phyloP scores from a whole-genome alignment of 495 filamentous ascomycete genomes.

The Letharia columbiana region DNA sequence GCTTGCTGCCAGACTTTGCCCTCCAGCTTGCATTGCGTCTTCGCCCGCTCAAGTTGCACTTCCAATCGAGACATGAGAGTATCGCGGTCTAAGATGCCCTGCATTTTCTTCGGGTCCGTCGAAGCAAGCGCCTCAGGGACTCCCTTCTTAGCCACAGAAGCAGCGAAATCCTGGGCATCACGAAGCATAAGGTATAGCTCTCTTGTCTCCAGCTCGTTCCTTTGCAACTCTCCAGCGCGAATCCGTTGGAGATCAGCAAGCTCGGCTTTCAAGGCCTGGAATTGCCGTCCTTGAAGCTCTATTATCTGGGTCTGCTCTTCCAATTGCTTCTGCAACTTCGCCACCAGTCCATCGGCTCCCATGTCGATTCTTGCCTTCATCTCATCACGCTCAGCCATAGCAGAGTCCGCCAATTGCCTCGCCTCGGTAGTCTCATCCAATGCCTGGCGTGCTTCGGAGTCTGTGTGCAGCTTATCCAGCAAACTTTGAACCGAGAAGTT shows the following conservation, averaged over 20 bases:
- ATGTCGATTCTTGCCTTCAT: conserved; percentile 87
- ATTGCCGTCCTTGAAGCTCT: conserved; percentile 76
- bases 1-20: conserved; percentile 86
- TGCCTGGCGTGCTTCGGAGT: conserved; percentile 84
- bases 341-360: conserved; percentile 87
- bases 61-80: conserved; percentile 85
- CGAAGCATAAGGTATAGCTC: conserved; percentile 98
- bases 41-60: conserved; percentile 89
- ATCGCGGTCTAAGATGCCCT: conserved; percentile 88
- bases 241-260: conserved; percentile 77
- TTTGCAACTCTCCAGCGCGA: conserved; percentile 84
- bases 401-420: conserved; percentile 86
- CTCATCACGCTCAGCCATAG: conserved; percentile 93
- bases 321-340: conserved; percentile 83
- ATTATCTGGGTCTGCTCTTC: conserved; percentile 89
- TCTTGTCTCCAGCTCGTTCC: conserved; percentile 90
- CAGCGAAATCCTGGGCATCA: conserved; percentile 93
- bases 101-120: conserved; percentile 66
- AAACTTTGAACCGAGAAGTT: conserved; percentile 96
- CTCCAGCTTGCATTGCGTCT: conserved; percentile 96
- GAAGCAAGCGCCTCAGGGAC: conserved; percentile 45
- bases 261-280: conserved; percentile 79
- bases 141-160: conserved; percentile 70
- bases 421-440: conserved; percentile 84
- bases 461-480: conserved; percentile 90